A percentile compares a stretch with the other conserved stretches of the same genome.
These are phyloP conservation scores for Lepidium campestre DNA, from an alignment of 441 rosid species.

Conservation along the genomic window DNA sequence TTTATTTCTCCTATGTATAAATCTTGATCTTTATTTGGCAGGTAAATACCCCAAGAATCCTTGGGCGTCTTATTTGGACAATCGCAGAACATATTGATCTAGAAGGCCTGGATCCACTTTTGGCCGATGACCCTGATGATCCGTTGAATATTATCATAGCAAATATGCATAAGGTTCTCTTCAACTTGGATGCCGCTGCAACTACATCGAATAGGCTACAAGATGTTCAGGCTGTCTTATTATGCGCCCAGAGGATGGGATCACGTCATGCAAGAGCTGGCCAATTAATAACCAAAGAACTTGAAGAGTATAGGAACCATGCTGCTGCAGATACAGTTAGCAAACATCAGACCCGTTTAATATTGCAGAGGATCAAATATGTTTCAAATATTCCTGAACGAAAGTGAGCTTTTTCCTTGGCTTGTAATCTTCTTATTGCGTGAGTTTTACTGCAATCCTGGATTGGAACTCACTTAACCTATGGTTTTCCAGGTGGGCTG, in stretches of 20 bases:
- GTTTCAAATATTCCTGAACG: constrained; percentile 64
- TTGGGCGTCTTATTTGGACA: constrained; percentile 88
- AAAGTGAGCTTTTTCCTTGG: constrained; percentile 45
- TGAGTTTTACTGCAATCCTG: constrained; percentile 4
- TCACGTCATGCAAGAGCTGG: constrained; percentile 89
- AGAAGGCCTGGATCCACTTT: constrained; percentile 97
- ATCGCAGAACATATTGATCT: constrained; percentile 89
- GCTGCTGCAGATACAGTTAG: constrained; percentile 84
- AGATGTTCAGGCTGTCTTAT: constrained; percentile 94
- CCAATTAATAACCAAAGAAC: constrained; percentile 76
- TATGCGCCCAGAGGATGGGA: constrained; percentile 87
- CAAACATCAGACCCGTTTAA: constrained; percentile 91
- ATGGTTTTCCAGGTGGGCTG: constrained; percentile 81
- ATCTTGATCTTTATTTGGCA: constrained; percentile 30
- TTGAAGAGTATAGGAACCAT: constrained; percentile 87
- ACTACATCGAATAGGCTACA: constrained; percentile 77
- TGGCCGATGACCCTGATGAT: constrained; percentile 99
- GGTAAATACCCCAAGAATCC: constrained; percentile 77
- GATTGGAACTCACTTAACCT: constrained; percentile 6
- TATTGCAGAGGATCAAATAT: constrained; percentile 89
- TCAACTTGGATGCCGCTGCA: constrained; percentile 76
- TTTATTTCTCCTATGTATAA: background rate
- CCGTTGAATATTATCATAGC: constrained; percentile 74
- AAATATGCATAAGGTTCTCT: constrained; percentile 83
- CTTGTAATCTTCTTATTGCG: constrained; percentile 5